Evolutionary conservation across 108 stramenopile species (phyloP), one percentile per base, ranked within the genome.

Genomic region (Aurantiochytrium sp.): DNA sequence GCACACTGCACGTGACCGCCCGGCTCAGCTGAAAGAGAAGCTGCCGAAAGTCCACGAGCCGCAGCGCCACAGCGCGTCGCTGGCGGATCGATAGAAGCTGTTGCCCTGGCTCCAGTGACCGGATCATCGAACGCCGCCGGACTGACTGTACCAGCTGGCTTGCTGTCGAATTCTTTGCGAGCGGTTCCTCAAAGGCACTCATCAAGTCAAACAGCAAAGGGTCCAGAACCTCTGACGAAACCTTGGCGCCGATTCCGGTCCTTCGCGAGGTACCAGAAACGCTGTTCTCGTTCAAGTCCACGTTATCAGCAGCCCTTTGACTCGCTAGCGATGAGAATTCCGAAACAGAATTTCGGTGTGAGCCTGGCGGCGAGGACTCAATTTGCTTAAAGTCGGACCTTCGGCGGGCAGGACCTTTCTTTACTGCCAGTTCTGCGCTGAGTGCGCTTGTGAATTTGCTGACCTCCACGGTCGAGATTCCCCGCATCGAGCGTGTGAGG

Each of bases 1-100:
- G 45, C 45, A 83, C 76, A 35, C 49, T 16, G 51, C 49, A 53
- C 28, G 76, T 16, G 49, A 47, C 16, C 6, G 76, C 76, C 14
- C 51, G 45, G 18, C 18, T 35, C 76, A 83, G 44, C 4, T 83
- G 76, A 35, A 83, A 83, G 16, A 83, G 51, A 16, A 83, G 51
- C 76, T 83, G 76, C 19, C 76, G 76, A 23, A 53, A 83, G 23
- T 83, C 76, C 76, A 83, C 76, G 12, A 83, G 64, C 25, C 64
- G 25, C 25, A 69, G 64, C 25, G 64, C 10, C 25, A 69, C 35
- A 18, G 42, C 64, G 35, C 64, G 64, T 23, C 64, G 3, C 42
- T 69, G 64, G 8, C 64, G 64, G 42, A 23, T 23, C 25, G 64
- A 69, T 8, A 57, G 14, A 16, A 14, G 55, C 55, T 69, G 4